Evolutionary conservation across 2,329 filamentous ascomycete genomes (phyloP), one percentile per base, ranked within the genome.

Genomic region (Fusarium sp.): DNA sequence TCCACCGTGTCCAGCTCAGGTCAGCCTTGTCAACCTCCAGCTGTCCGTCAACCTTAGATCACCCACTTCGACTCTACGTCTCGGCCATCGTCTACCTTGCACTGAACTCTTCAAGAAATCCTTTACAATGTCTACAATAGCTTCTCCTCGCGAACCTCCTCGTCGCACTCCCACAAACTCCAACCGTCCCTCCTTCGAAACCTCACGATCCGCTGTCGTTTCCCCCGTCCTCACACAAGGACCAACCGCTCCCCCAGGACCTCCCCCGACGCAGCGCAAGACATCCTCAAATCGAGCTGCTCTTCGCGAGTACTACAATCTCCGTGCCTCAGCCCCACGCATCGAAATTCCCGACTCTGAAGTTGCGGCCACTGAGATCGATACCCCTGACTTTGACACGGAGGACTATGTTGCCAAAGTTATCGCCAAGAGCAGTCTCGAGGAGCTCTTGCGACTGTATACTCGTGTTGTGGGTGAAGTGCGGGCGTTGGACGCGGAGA

Each of bases 291-390:
- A 97, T 80, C 92, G 95, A 68, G 89, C 91, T 56, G 95, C 95
- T 8, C 86, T 98, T 20, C 91, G 96, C 73, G 94, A 97, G 76
- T 98, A 97, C 83, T 98, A 98, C 81, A 96, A 96, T 76, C 86
- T 98, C 49, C 40, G 79, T 75, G 68, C 85, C 77, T 17, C 79
- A 65, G 28, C 79, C 79, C 71, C 79, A 24, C 74, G 81, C 79
- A 74, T 87, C 79, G 66, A 84, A 79, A 67, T 78, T 70, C 75
- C 77, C 37, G 78, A 82, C 54, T 86, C 84, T 20, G 89, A 90
- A 66, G 87, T 91, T 19, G 84, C 88, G 6, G 76, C 86, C 28
- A 86, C 87, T 53, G 92, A 96, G 75, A 86, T 98, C 56, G 95
- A 97, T 79, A 84, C 82, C 51, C 81, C 86, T 1, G 84, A 84